phyloP scores from a whole-genome alignment of 768 basidiomycete species.

The Panaeolus papilionaceus region DNA sequence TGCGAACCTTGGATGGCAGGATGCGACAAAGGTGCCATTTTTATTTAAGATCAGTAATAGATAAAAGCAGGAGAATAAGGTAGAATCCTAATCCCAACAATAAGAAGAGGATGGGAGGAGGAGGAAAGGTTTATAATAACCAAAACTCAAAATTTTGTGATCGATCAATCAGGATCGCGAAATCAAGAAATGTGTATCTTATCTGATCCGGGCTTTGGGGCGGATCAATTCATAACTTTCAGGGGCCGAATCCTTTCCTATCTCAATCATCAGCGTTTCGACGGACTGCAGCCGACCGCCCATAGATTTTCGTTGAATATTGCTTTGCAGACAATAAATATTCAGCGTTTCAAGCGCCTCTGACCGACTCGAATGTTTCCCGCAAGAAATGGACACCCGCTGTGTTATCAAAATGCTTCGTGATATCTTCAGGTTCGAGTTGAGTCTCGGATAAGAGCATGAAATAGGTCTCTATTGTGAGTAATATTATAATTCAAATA shows the following conservation, averaged over 20 bases:
- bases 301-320: too few relatives aligned
- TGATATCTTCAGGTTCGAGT: too few relatives aligned
- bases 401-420: too few relatives aligned
- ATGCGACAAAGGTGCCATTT: conserved; percentile 63
- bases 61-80: conserved; percentile 18
- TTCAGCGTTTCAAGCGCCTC: too few relatives aligned
- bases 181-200: conserved; percentile 10
- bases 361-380: too few relatives aligned
- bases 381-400: too few relatives aligned
- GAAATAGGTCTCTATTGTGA: too few relatives aligned
- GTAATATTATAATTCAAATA: too few relatives aligned
- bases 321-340: too few relatives aligned
- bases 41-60: conserved; percentile 26
- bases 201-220: not conserved
- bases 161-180: conserved; percentile 7
- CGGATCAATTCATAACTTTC: conserved; percentile 8
- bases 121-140: conserved; percentile 9
- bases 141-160: conserved; percentile 9
- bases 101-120: not conserved
- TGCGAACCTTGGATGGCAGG: conserved; percentile 57
- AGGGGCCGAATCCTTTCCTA: not conserved
- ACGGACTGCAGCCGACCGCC: too few relatives aligned
- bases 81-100: not conserved
- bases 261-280: not conserved
- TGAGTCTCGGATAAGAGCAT: too few relatives aligned